Conservation (phyloP, 352 stramenopile species). For the Halophytophthora batemanensis region DNA sequence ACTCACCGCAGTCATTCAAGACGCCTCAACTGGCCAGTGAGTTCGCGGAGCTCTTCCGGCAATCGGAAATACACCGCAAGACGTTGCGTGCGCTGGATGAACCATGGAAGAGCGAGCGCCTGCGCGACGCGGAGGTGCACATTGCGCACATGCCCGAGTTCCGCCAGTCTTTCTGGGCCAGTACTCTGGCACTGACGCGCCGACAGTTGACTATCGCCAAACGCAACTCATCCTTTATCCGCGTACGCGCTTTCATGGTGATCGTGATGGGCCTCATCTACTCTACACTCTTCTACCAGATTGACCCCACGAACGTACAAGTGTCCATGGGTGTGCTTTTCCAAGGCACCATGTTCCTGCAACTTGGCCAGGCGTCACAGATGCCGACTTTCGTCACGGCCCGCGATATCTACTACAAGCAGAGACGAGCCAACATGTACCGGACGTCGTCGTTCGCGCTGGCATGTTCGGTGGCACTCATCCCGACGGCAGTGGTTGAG, state of each 20-base stretch:
- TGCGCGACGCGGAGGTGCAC: conserved; percentile 5
- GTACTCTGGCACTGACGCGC: conserved; percentile 25
- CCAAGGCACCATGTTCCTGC: conserved; percentile 58
- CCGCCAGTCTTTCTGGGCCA: conserved; percentile 44
- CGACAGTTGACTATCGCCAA: conserved; percentile 46
- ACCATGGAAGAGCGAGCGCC: conserved; percentile 2
- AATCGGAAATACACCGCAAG: conserved; percentile 22
- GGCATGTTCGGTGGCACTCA: conserved; percentile 4
- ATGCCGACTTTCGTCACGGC: conserved; percentile 59
- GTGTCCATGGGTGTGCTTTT: conserved; percentile 64
- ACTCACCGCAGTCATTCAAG: conserved; percentile 1
- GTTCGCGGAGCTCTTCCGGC: conserved; percentile 8
- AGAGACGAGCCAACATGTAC: conserved; percentile 68
- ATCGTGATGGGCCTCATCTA: conserved; percentile 24
- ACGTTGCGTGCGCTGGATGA: conserved; percentile 61
- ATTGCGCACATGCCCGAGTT: conserved; percentile 52
- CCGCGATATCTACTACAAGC: conserved; percentile 61
- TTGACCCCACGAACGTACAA: conserved; percentile 17
- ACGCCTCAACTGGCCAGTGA: conserved; percentile 12
- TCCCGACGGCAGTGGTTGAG: conserved; percentile 36
- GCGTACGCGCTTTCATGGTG: conserved; percentile 17
- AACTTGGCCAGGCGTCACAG: conserved; percentile 49
- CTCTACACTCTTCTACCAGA: conserved; percentile 17
- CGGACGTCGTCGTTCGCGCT: conserved; percentile 50
- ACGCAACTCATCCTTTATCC: conserved; percentile 17